Evolutionary conservation across 495 filamentous ascomycete species (phyloP).

Genomic region (Penicillium flavigenum): DNA sequence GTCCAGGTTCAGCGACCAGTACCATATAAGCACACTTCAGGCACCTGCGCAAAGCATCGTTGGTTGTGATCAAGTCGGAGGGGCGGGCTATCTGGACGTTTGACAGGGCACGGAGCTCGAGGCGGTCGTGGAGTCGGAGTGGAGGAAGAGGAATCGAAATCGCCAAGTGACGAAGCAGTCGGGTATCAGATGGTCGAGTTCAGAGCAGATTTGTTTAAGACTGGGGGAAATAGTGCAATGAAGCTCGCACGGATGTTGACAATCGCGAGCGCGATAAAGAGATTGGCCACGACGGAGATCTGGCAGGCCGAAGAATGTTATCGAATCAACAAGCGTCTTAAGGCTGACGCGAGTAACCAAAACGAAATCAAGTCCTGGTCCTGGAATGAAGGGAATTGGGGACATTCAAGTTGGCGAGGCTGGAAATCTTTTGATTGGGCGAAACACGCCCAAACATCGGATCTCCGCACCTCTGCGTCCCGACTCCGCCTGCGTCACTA

Average conservation of each 20-base stretch:
- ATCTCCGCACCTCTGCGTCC: conserved; percentile 20
- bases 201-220: conserved; percentile 6
- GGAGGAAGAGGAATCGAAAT: not conserved
- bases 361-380: not conserved
- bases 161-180: not conserved
- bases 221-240: conserved; percentile 14
- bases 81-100: conserved; percentile 3
- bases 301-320: conserved; percentile 10
- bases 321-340: not conserved
- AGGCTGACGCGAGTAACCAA: too few relatives aligned
- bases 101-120: not conserved
- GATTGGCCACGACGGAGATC: conserved; percentile 5
- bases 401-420: conserved; percentile 20
- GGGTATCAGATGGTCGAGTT: not conserved
- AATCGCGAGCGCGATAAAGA: conserved; percentile 10
- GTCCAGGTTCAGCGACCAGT: conserved; percentile 10
- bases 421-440: conserved; percentile 31
- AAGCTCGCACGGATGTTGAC: conserved; percentile 7
- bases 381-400: conserved; percentile 16
- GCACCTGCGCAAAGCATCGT: conserved; percentile 21
- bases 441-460: conserved; percentile 15
- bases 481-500: conserved; percentile 2
- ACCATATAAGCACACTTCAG: conserved; percentile 7
- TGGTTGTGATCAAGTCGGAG: conserved; percentile 2
- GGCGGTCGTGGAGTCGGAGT: not conserved